A percentile compares a stretch with the other conserved stretches of the same genome.
Conservation (phyloP, 805 yeast genomes). For the Teunomyces cretensis region DNA sequence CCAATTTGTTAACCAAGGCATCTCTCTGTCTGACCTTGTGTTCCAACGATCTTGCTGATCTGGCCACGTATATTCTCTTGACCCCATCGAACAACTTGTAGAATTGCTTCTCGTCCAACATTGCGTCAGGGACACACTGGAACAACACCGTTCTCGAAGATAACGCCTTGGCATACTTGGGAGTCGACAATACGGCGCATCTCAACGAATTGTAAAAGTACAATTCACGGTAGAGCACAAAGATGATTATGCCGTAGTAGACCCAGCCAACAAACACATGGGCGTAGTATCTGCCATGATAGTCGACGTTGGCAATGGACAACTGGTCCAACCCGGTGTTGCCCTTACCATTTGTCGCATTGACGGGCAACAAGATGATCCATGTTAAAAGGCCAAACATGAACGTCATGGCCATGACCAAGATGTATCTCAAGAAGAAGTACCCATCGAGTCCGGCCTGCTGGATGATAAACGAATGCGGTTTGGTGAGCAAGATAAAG, state of each 20-base stretch:
- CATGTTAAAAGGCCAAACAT: slow-evolving; percentile 47
- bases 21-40: slow-evolving; percentile 60
- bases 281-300: slow-evolving; percentile 70
- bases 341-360: slow-evolving; percentile 66
- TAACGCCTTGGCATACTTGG: slow-evolving; percentile 70
- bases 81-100: slow-evolving; percentile 80
- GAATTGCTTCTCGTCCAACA: slow-evolving; percentile 70
- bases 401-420: slow-evolving; percentile 52
- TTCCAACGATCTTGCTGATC: slow-evolving; percentile 58
- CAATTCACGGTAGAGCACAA: slow-evolving; percentile 79
- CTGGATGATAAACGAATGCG: slow-evolving; percentile 72
- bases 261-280: slow-evolving; percentile 82
- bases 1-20: slow-evolving; percentile 59
- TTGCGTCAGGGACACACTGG: slow-evolving; percentile 78
- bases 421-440: slow-evolving; percentile 78
- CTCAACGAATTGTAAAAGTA: slow-evolving; percentile 74
- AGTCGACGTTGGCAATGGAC: slow-evolving; percentile 71
- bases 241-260: slow-evolving; percentile 68
- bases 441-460: slow-evolving; percentile 96
- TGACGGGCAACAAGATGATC: slow-evolving; percentile 79
- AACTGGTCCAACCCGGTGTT: slow-evolving; percentile 70
- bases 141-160: slow-evolving; percentile 81
- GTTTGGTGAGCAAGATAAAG: slow-evolving; percentile 56
- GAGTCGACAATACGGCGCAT: slow-evolving; percentile 76
- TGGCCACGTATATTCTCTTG: slow-evolving; percentile 74